A percentile compares a stretch with the other conserved stretches of the same genome.
Conservation (phyloP, 2,329 filamentous ascomycete genomes). For the Talaromyces islandicus region DNA sequence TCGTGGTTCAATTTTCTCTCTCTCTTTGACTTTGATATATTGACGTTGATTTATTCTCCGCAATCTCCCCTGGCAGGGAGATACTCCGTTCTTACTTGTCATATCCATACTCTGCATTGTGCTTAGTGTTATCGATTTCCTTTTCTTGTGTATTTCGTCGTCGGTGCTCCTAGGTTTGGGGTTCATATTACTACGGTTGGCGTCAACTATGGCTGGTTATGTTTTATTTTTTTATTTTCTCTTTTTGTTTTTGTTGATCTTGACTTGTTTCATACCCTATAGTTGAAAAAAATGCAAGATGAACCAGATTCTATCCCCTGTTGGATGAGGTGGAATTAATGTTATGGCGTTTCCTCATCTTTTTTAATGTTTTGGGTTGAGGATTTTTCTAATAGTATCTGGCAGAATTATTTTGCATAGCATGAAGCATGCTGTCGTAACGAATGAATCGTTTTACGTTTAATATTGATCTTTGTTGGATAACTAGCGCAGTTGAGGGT, state of each 20-base stretch:
- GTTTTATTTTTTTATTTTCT: neutral
- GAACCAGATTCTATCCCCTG: neutral
- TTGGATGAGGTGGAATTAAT: neutral
- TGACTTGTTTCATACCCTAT: neutral
- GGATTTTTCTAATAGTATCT: neutral
- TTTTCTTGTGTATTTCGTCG: neutral
- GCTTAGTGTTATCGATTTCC: conserved; percentile 1
- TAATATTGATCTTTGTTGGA: neutral
- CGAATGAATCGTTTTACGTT: neutral
- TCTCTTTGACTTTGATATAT: neutral
- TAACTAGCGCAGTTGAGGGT: too few species aligned
- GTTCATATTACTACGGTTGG: neutral
- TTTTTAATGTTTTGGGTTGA: neutral
- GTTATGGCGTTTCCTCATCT: neutral
- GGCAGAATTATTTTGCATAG: neutral
- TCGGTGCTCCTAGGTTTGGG: neutral
- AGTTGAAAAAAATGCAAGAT: neutral
- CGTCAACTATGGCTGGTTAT: neutral
- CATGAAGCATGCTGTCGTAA: neutral
- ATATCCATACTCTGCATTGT: conserved; percentile 1
- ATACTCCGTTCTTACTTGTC: conserved; percentile 1
- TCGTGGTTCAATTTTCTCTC: neutral
- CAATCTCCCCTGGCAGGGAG: neutral
- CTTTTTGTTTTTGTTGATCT: neutral
- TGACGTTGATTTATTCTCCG: neutral